phyloP scores from a whole-genome alignment of 75 land plant species.

The Pinus albicaulis region DNA sequence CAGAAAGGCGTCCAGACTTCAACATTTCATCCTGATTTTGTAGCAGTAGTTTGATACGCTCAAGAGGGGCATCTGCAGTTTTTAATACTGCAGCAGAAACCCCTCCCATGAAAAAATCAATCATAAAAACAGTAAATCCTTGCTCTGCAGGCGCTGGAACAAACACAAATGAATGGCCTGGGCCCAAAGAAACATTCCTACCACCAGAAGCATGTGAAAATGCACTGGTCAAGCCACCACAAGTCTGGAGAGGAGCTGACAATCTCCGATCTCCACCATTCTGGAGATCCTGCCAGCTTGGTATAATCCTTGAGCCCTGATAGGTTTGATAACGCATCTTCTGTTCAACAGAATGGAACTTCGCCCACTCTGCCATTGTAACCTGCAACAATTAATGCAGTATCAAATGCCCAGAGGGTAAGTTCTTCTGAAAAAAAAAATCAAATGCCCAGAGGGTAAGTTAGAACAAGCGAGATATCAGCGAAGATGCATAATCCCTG shows the following conservation, averaged over 20 bases:
- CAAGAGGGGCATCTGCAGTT: slow-evolving; percentile 68
- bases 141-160: slow-evolving; percentile 44
- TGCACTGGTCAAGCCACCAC: neutral
- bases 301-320: slow-evolving; percentile 26
- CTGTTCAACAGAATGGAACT: slow-evolving; percentile 41
- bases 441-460: neutral
- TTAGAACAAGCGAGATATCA: no score
- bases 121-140: slow-evolving; percentile 29
- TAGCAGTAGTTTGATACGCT: slow-evolving; percentile 60
- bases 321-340: slow-evolving; percentile 54
- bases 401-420: neutral
- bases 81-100: slow-evolving; percentile 63
- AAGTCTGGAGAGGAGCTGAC: neutral
- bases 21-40: slow-evolving; percentile 61
- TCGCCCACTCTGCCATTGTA: slow-evolving; percentile 44
- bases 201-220: neutral
- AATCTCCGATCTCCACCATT: neutral
- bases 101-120: slow-evolving; percentile 67
- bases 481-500: no score
- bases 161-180: slow-evolving; percentile 25
- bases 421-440: no score
- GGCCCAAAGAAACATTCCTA: neutral
- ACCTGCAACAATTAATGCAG: slow-evolving; percentile 1
- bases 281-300: slow-evolving; percentile 9
- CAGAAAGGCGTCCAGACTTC: slow-evolving; percentile 44